Percentiles rank a stretch among this genome's conserved stretches.
phyloP scores from a whole-genome alignment of 1,139 yeast species.

The Yamadazyma atlantica region DNA sequence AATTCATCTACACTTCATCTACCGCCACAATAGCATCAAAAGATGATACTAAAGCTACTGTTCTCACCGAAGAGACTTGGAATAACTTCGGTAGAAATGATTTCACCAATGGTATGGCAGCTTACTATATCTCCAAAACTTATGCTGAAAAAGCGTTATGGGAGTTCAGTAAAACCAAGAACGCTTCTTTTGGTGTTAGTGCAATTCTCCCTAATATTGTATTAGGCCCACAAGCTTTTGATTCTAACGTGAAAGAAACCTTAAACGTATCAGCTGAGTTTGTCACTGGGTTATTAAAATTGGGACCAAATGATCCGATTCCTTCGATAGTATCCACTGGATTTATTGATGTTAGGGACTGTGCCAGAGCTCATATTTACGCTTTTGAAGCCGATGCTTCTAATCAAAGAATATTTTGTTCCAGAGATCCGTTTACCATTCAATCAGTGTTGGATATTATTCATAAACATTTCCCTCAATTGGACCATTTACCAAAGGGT shows the following conservation, averaged over 20 bases:
- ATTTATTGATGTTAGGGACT: conserved; percentile 25
- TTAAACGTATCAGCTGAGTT: conserved; percentile 21
- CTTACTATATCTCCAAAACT: conserved; percentile 34
- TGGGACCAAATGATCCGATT: conserved; percentile 16
- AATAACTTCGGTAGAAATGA: conserved; percentile 36
- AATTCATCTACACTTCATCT: conserved; percentile 32
- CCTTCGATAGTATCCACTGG: conserved; percentile 20
- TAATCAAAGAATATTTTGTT: conserved; percentile 26
- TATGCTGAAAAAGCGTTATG: conserved; percentile 48
- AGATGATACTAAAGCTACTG: conserved; percentile 1
- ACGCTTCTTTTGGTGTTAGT: conserved; percentile 26
- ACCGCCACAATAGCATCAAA: conserved; percentile 16
- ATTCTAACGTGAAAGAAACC: conserved; percentile 23
- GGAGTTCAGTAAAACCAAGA: conserved; percentile 41
- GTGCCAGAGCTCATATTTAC: conserved; percentile 25
- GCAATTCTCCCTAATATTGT: conserved; percentile 33
- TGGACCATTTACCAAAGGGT: conserved; percentile 33
- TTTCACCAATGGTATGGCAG: conserved; percentile 22
- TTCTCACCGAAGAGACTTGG: conserved; percentile 37
- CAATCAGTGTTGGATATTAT: conserved; percentile 23
- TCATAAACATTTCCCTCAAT: conserved; percentile 20
- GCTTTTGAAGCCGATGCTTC: conserved; percentile 27
- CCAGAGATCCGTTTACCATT: conserved; percentile 16
- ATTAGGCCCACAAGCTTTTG: conserved; percentile 42
- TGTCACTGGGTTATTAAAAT: conserved; percentile 16